These are phyloP conservation scores for Colletotrichum limetticola DNA, from an alignment of 2,329 filamentous ascomycete species.

Conservation along the genomic window DNA sequence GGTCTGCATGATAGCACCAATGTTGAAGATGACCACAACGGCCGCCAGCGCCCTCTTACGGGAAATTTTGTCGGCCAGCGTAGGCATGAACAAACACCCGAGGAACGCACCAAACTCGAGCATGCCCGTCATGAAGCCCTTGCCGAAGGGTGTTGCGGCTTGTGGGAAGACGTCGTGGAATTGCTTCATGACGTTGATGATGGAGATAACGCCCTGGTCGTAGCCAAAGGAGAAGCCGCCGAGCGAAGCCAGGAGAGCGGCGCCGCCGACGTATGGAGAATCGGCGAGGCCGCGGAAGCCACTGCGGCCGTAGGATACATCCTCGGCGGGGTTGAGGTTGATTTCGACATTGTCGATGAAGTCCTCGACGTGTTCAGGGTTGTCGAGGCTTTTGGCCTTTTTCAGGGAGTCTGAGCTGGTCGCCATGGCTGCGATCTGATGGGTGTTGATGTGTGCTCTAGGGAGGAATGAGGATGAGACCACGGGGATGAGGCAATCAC, in stretches of 20 bases:
- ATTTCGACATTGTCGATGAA: slow-evolving; percentile 25
- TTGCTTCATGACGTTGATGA: slow-evolving; percentile 57
- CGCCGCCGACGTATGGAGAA: slow-evolving; percentile 27
- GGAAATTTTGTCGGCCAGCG: slow-evolving; percentile 53
- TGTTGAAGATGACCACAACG: slow-evolving; percentile 50
- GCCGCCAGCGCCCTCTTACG: slow-evolving; percentile 54
- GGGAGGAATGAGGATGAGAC: background rate
- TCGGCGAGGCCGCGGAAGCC: slow-evolving; percentile 29
- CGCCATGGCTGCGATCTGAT: background rate
- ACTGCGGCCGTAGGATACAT: slow-evolving; percentile 29
- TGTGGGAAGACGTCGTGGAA: slow-evolving; percentile 53
- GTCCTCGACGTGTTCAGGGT: slow-evolving; percentile 26
- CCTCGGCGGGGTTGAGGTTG: slow-evolving; percentile 24
- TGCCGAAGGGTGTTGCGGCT: slow-evolving; percentile 37
- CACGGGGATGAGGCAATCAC: background rate
- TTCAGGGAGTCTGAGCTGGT: slow-evolving; percentile 21
- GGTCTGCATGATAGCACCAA: slow-evolving; percentile 55
- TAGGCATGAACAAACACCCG: slow-evolving; percentile 47
- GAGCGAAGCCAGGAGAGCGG: slow-evolving; percentile 53
- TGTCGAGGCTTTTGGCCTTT: slow-evolving; percentile 17
- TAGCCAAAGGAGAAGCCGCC: slow-evolving; percentile 48
- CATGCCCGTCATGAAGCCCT: slow-evolving; percentile 53
- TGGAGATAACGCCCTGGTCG: slow-evolving; percentile 48
- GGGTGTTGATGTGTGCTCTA: background rate
- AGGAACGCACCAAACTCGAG: slow-evolving; percentile 53